A percentile compares a stretch with the other conserved stretches of the same genome.
Conservation (phyloP, 495 filamentous ascomycete species). For the Hypoxylon trugodes region DNA sequence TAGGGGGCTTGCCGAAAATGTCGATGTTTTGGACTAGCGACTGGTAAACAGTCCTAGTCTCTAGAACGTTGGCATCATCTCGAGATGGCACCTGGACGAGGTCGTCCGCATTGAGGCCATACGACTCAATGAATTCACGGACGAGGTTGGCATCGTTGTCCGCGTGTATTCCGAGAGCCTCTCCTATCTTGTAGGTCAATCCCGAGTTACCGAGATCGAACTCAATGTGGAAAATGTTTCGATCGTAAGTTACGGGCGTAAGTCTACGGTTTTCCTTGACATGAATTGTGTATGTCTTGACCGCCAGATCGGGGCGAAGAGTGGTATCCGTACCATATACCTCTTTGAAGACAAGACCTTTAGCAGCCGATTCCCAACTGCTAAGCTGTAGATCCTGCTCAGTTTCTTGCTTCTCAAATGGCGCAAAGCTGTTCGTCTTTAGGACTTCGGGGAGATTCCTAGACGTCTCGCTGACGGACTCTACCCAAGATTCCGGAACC, state of each 20-base stretch:
- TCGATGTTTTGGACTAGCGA: slow-evolving; percentile 92
- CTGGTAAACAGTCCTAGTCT: slow-evolving; percentile 94
- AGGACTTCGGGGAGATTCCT: slow-evolving; percentile 66
- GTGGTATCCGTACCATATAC: slow-evolving; percentile 77
- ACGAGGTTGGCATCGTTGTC: slow-evolving; percentile 88
- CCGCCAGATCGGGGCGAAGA: slow-evolving; percentile 83
- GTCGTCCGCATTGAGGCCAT: slow-evolving; percentile 81
- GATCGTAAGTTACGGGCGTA: slow-evolving; percentile 88
- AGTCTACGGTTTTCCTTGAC: slow-evolving; percentile 96
- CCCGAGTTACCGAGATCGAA: slow-evolving; percentile 92
- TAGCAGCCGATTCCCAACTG: slow-evolving; percentile 82
- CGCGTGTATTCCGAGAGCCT: slow-evolving; percentile 96
- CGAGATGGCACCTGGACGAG: slow-evolving; percentile 91
- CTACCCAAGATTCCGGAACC: slow-evolving; percentile 80
- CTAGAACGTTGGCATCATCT: slow-evolving; percentile 77
- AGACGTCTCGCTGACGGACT: slow-evolving; percentile 65
- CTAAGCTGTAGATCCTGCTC: slow-evolving; percentile 72
- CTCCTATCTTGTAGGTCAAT: slow-evolving; percentile 94
- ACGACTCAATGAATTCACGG: slow-evolving; percentile 84
- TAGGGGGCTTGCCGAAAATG: slow-evolving; percentile 95
- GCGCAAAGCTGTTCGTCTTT: slow-evolving; percentile 78
- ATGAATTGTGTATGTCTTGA: slow-evolving; percentile 85
- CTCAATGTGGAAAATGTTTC: slow-evolving; percentile 99
- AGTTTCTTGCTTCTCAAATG: slow-evolving; percentile 78
- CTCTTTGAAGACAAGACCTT: slow-evolving; percentile 92